Conservation (phyloP, 2,329 filamentous ascomycete species). For the Pestalotiopsis sp. region DNA sequence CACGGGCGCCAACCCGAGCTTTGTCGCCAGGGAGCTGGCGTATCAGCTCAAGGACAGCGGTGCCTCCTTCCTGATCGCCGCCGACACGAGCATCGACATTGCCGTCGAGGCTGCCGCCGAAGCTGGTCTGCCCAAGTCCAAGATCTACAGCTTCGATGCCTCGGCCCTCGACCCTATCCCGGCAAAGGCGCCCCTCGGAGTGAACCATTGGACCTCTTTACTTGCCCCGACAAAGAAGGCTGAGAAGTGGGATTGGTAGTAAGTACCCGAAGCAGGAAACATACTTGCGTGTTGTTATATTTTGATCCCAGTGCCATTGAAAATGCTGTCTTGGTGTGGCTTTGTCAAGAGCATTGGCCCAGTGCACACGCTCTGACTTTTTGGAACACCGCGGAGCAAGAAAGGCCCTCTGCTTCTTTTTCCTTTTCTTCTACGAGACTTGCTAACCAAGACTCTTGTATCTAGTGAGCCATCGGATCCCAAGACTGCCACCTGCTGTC, state of each 20-base stretch:
- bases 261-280: neutral
- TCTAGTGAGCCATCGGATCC: conserved; percentile 47
- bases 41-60: conserved; percentile 76
- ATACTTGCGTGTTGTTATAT: neutral
- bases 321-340: too few species aligned
- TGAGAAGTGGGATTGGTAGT: conserved; percentile 62
- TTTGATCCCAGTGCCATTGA: neutral
- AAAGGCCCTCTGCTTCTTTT: neutral
- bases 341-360: neutral
- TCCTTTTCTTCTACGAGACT: neutral
- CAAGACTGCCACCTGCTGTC: conserved; percentile 59
- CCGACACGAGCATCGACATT: conserved; percentile 60
- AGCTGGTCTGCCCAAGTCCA: conserved; percentile 54
- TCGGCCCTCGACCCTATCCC: conserved; percentile 39
- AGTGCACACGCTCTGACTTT: neutral
- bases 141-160: conserved; percentile 69
- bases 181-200: conserved; percentile 25
- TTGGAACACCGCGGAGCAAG: neutral
- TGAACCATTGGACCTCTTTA: conserved; percentile 30
- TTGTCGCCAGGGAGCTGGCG: conserved; percentile 70
- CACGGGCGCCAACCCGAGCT: conserved; percentile 73
- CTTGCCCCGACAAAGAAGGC: conserved; percentile 42
- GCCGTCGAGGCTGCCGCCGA: conserved; percentile 67
- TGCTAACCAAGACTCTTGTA: neutral
- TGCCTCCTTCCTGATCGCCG: conserved; percentile 68